Evolutionary conservation across 2,329 filamentous ascomycete species (phyloP).

Genomic region (Arthrobotrys iridis): DNA sequence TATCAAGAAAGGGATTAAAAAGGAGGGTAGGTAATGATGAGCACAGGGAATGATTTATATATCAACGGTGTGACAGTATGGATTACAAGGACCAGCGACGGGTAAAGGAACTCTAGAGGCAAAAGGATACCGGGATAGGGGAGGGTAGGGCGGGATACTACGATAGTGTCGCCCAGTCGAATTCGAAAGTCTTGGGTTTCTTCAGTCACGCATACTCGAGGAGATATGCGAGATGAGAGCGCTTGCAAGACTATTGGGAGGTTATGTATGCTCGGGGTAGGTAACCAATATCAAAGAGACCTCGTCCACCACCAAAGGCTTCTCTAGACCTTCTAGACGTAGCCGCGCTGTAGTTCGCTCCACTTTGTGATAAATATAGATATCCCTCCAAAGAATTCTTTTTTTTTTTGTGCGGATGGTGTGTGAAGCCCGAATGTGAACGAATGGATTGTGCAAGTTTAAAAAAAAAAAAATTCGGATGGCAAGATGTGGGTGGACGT

Average conservation of each 20-base stretch:
- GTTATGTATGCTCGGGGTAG: conserved; percentile 20
- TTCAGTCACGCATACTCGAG: conserved; percentile 50
- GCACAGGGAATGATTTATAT: conserved; percentile 40
- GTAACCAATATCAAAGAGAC: conserved; percentile 43
- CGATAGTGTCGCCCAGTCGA: conserved; percentile 37
- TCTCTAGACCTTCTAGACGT: conserved; percentile 45
- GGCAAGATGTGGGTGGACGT: conserved; percentile 18
- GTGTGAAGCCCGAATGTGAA: conserved; percentile 26
- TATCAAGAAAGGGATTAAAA: conserved; percentile 22
- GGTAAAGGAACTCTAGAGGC: conserved; percentile 30
- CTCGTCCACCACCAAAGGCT: conserved; percentile 41
- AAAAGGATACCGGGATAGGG: conserved; percentile 42
- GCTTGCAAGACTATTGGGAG: conserved; percentile 41
- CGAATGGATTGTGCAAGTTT: conserved; percentile 5
- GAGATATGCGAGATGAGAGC: conserved; percentile 53
- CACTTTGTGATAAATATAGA: conserved; percentile 51
- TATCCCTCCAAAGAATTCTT: conserved; percentile 16
- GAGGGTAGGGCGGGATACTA: conserved; percentile 13
- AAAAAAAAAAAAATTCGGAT: conserved; percentile 24
- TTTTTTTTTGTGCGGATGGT: conserved; percentile 5
- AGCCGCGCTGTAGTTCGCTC: conserved; percentile 43
- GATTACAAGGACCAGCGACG: conserved; percentile 25
- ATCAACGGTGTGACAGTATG: conserved; percentile 37
- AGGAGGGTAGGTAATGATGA: conserved; percentile 18
- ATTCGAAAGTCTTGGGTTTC: conserved; percentile 40